phyloP scores from a whole-genome alignment of 306 rosid species.

The Betula pendula region DNA sequence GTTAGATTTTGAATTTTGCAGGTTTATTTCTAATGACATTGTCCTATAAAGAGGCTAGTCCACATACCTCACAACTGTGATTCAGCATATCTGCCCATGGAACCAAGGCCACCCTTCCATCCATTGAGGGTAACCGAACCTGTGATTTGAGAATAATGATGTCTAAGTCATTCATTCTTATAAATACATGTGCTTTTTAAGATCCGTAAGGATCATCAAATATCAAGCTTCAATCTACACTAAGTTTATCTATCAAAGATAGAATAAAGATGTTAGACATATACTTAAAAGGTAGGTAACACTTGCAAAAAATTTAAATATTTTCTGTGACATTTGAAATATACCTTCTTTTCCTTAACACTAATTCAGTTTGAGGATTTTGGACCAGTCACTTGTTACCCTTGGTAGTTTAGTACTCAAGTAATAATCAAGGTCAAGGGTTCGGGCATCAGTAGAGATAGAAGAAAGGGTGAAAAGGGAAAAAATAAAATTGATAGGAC shows the following conservation, averaged over 20 bases:
- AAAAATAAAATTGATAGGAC: neutral
- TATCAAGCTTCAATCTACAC: slow-evolving; percentile 6
- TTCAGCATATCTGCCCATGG: slow-evolving; percentile 99
- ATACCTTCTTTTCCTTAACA: neutral
- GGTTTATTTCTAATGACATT: slow-evolving; percentile 7
- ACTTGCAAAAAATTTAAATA: neutral
- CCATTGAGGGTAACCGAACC: slow-evolving; percentile 93
- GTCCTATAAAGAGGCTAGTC: slow-evolving; percentile 26
- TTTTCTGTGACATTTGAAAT: no score
- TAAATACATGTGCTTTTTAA: slow-evolving; percentile 11
- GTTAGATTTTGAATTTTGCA: slow-evolving; percentile 16
- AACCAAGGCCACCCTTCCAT: slow-evolving; percentile 85
- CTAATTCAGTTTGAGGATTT: neutral
- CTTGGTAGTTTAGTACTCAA: neutral
- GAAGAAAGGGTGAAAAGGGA: neutral
- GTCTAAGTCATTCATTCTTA: slow-evolving; percentile 13
- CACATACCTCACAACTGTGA: slow-evolving; percentile 82
- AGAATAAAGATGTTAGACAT: slow-evolving; percentile 7
- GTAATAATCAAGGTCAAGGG: neutral
- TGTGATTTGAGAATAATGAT: slow-evolving; percentile 37
- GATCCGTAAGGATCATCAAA: slow-evolving; percentile 10
- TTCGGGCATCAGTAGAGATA: neutral
- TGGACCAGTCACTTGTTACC: neutral
- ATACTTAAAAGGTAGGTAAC: neutral
- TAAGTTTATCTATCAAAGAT: neutral